phyloP scores from a whole-genome alignment of 352 stramenopile genomes.

The Thraustochytrium sp. region DNA sequence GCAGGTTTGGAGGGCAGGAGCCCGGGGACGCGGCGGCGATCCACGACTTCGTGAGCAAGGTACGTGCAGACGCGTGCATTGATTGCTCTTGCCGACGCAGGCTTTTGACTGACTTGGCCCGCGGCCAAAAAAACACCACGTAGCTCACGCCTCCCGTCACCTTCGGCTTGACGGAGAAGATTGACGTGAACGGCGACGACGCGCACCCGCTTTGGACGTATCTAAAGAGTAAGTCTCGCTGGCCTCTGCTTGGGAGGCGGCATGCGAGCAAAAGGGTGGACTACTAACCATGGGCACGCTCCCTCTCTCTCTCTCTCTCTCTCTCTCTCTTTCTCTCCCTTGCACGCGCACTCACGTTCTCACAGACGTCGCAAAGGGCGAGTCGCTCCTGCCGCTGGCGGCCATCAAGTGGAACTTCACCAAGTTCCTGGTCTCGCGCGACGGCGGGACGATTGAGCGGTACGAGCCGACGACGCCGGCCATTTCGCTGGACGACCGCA shows the following conservation, averaged over 20 bases:
- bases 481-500: background rate
- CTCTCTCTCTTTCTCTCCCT: too few relatives aligned
- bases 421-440: conserved; percentile 61
- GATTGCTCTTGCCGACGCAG: background rate
- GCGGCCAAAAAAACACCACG: background rate
- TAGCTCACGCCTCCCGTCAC: conserved; percentile 52
- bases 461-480: conserved; percentile 51
- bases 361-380: conserved; percentile 19
- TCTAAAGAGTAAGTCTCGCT: conserved; percentile 57
- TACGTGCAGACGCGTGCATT: background rate
- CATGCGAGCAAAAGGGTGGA: too few relatives aligned
- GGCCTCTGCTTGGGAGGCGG: too few relatives aligned
- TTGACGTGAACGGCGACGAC: conserved; percentile 64
- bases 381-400: background rate
- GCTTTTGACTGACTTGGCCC: background rate
- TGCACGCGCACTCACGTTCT: background rate
- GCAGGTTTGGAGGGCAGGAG: conserved; percentile 56
- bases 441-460: conserved; percentile 53
- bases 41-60: conserved; percentile 52
- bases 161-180: conserved; percentile 61
- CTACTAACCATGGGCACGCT: too few relatives aligned
- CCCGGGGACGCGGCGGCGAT: conserved; percentile 58
- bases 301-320: too few relatives aligned
- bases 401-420: conserved; percentile 66
- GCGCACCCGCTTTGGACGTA: conserved; percentile 62